phyloP scores from a whole-genome alignment of 2,329 filamentous ascomycete species.

The Alternaria panax region DNA sequence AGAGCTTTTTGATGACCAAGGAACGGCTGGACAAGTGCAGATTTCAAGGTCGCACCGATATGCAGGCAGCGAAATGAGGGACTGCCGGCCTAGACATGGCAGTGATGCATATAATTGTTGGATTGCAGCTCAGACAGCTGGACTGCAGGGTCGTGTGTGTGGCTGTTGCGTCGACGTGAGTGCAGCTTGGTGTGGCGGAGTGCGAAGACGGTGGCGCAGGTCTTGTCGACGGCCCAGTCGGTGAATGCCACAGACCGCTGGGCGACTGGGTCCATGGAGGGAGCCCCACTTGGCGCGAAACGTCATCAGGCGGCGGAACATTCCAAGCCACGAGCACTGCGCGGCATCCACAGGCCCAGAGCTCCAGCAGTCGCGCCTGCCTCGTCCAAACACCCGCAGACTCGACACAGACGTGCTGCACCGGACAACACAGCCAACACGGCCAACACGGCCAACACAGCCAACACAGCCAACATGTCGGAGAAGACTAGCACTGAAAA shows the following conservation, averaged over 20 bases:
- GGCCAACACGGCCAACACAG: slow-evolving; percentile 28
- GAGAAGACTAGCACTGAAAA: slow-evolving; percentile 28
- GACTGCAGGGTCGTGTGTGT: neutral
- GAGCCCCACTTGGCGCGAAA: slow-evolving; percentile 21
- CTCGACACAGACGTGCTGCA: neutral
- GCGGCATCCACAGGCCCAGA: slow-evolving; percentile 10
- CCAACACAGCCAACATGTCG: slow-evolving; percentile 20
- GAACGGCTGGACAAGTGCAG: slow-evolving; percentile 50
- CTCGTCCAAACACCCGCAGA: neutral
- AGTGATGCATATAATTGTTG: slow-evolving; percentile 55
- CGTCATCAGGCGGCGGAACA: slow-evolving; percentile 23
- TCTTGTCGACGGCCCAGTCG: neutral
- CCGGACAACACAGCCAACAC: slow-evolving; percentile 8
- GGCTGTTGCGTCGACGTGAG: too few relatives aligned
- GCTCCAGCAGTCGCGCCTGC: neutral
- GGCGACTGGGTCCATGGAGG: neutral
- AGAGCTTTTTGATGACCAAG: slow-evolving; percentile 57
- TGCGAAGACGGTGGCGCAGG: too few relatives aligned
- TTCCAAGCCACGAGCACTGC: slow-evolving; percentile 21
- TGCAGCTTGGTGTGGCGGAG: too few relatives aligned
- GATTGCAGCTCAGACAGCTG: neutral
- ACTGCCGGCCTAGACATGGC: slow-evolving; percentile 49
- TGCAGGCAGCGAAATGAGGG: neutral
- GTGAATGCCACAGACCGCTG: neutral
- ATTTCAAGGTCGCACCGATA: slow-evolving; percentile 23